These are phyloP conservation scores for Asterochloris sp. DNA, from an alignment of 139 green algal genomes.

Conservation along the genomic window DNA sequence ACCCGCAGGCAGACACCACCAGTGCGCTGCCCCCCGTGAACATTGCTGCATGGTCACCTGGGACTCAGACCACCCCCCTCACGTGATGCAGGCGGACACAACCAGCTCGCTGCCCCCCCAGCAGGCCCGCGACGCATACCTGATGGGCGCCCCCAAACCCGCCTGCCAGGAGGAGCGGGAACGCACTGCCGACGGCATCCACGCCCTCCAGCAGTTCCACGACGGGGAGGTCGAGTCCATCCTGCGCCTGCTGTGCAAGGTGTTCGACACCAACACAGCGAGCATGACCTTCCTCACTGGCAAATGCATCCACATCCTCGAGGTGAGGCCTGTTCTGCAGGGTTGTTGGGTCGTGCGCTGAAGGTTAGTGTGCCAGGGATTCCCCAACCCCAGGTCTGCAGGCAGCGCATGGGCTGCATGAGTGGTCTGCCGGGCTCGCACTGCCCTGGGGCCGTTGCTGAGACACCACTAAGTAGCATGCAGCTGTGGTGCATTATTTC, in stretches of 20 bases:
- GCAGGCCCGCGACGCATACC: conserved; percentile 19
- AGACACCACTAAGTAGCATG: too few species aligned
- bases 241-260: conserved; percentile 27
- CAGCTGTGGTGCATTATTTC: too few species aligned
- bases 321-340: too few species aligned
- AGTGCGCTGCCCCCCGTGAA: too few species aligned
- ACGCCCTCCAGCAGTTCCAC: conserved; percentile 15
- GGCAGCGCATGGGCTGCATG: too few species aligned
- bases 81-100: neutral
- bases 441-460: too few species aligned
- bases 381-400: too few species aligned
- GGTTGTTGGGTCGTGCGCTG: too few species aligned
- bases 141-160: conserved; percentile 19
- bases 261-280: conserved; percentile 31
- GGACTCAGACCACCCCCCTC: neutral
- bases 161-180: conserved; percentile 21
- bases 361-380: too few species aligned
- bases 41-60: too few species aligned
- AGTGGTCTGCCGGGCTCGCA: too few species aligned
- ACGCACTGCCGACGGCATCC: conserved; percentile 23
- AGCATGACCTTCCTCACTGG: conserved; percentile 28
- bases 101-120: conserved; percentile 8
- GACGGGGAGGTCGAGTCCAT: conserved; percentile 32
- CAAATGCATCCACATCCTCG: conserved; percentile 25
- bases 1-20: too few species aligned